Evolutionary conservation across 495 filamentous ascomycete species (phyloP), one percentile per base, ranked within the genome.

Genomic region (Lepraria neglecta): DNA sequence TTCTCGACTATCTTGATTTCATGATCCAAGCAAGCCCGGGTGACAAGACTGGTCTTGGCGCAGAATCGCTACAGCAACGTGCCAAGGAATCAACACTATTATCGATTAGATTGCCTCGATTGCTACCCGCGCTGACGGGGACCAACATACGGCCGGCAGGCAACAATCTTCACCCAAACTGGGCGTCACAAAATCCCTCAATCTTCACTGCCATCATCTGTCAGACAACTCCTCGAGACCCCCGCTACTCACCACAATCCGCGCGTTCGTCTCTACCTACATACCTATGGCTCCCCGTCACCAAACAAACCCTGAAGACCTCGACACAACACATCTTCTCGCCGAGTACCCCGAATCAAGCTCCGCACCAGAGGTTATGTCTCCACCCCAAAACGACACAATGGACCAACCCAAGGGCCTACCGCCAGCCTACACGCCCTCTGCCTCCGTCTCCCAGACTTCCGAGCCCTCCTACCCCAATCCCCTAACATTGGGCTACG

Each of bases 351-450:
- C 48, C 28, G 27, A 52, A 31, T 31, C 28, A 31, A 52, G 6
- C 15, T 52, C 48, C 48, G n/a, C 6, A 7, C 24, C 11, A 31
- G 48, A 33, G 27, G 14, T 17, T 6, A 3, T 52, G 6, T 52
- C 48, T 19, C 27, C 48, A 38, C 7, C 35, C 35, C 9, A 7
- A 38, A 12, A 38, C 35, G 6, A 38, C 35, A 38, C 35, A 52
- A 31, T 52, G 48, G 27, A 52, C 12, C 15, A 52, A 7, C 12
- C 28, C 48, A 52, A 52, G 31, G 28, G 48, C 48, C 15, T n/a
- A 52, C 27, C 48, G n/a, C 48, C 48, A 28, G 48, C 27, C 48
- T 52, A 52, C 27, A 52, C 48, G 27, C 27, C 48, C 17, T 52
- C 48, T 52, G 27, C 14, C 17, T 52, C 48, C 10, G 15, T 17